Base-by-base conservation (phyloP, 306 rosid genomes). In the Castanopsis chinensis region DNA sequence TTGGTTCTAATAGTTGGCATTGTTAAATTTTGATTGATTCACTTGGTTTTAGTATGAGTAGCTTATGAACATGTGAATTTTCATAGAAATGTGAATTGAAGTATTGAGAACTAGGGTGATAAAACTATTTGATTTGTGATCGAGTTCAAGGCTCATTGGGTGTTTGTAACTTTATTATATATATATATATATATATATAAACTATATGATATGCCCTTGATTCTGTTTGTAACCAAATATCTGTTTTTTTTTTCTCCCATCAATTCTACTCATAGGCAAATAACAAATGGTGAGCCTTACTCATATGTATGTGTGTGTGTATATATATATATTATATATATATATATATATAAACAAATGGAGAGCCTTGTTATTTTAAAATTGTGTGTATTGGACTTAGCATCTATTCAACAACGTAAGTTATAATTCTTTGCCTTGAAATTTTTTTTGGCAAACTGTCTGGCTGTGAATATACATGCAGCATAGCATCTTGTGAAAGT, bases 361-460 rank as follows among this genome's bases (percentile, higher is more conserved):
- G 45, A 37, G 45, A 57, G 27, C 25, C 61, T 18, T 6, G 27
- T 57, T 57, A 57, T 57, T 10, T 57, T 57, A 25, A 82, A 25
- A 1, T 79, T 45, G 89, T 84, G 6, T 86, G 76, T 20, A 56
- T 87, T 51, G 93, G 96, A 1, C 88, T 91, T 55, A 14, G 86
- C 52, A 69, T 89, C 45, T 89, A 91, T 81, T 89, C 90, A 57
- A 19, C 72, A 72, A 76, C 76, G 96, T 87, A 87, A 17, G 91
- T 72, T 23, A 73, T 49, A 2, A 49, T 60, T 35, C 45, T 76
- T 76, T 68, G 30, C 4, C 45, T 20, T 3, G 52, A 5, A 3
- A 35, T 35, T 6, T 51, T 27, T 73, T 61, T 14, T 72, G 11
- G 13, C 75, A 2, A 43, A 4, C 70, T 37, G 37, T 37, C 58